Evolutionary conservation across 176 grass and related monocot species (phyloP).

Genomic region (Zoysia japonica): DNA sequence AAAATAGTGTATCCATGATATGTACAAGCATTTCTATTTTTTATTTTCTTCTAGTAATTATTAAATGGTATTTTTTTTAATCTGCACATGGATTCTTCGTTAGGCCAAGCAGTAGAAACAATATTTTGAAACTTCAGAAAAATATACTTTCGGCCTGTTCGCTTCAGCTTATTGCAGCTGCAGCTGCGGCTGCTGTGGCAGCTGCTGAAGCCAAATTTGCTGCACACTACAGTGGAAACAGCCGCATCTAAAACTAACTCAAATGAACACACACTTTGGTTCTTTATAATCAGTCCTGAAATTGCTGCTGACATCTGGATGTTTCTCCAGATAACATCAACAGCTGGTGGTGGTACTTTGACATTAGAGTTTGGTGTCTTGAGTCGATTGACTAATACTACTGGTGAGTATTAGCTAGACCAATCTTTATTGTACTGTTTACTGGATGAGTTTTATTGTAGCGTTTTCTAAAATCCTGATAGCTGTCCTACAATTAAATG

Average conservation of each 20-base stretch:
- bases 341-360: slow-evolving; percentile 94
- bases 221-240: too few species aligned
- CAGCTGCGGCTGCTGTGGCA: too few species aligned
- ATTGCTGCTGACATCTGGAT: slow-evolving; percentile 33
- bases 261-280: too few species aligned
- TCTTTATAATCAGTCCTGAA: slow-evolving; percentile 1
- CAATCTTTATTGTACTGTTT: slow-evolving; percentile 15
- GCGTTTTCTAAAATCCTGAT: slow-evolving; percentile 7
- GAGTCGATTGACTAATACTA: slow-evolving; percentile 87
- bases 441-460: not conserved
- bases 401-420: slow-evolving; percentile 50
- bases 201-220: too few species aligned
- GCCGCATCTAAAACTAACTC: too few species aligned
- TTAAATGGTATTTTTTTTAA: not conserved
- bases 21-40: slow-evolving; percentile 6
- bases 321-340: slow-evolving; percentile 88
- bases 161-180: too few species aligned
- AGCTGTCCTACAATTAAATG: not conserved
- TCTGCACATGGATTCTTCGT: not conserved
- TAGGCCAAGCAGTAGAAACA: not conserved
- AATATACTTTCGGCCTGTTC: not conserved
- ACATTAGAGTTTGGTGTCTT: slow-evolving; percentile 89
- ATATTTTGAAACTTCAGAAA: not conserved
- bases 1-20: not conserved
- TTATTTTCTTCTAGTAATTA: slow-evolving; percentile 4